Base-by-base conservation (phyloP, 2,329 filamentous ascomycete genomes). In the Paecilomyces formosus region DNA sequence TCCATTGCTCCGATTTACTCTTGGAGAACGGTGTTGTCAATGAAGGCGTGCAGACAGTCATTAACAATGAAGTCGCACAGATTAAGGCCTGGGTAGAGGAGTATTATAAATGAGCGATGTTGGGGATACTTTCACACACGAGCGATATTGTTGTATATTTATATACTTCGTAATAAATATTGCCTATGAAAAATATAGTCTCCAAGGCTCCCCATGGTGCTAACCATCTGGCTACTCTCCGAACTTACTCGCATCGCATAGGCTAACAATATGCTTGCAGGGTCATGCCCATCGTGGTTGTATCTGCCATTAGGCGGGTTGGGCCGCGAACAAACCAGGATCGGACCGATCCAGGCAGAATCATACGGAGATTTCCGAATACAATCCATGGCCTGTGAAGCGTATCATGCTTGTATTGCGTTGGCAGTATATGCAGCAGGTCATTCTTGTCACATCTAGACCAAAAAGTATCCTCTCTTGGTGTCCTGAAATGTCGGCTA, bases 1-100 rank as follows among this genome's bases (percentile, higher is more conserved):
- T 79, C 52, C 84, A 87, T 66, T 85, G 82, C 66, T 80, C 78
- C 21, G 84, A 86, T 68, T 61, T 85, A 39, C 67, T 76, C 26
- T 64, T 79, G 35, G 63, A 59, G 51, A 83, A 83, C 64, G 80
- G 73, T 0, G 67, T 58, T 1, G 76, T 69, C 22, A 84, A 84
- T 67, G 69, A 70, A 0, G 78, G 77, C 0, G 77, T 79, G 1
- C 74, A 79, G 66, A 70, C 71, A 49, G 76, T 85, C 1, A 79
- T 83, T 45, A 74, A 84, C 63, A 72, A 72, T 18, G 76, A 80
- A 64, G 68, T 85, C 3, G 69, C 68, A 13, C 78, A 82, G 69
- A 77, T 86, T 53, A 78, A 76, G 61, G 68, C 68, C n/a, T 85
- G 82, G 82, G 79, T 83, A 3, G 71, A 65, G 0, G 80, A 84